Conservation (phyloP, 495 filamentous ascomycete species). For the Aspergillus indologenus region DNA sequence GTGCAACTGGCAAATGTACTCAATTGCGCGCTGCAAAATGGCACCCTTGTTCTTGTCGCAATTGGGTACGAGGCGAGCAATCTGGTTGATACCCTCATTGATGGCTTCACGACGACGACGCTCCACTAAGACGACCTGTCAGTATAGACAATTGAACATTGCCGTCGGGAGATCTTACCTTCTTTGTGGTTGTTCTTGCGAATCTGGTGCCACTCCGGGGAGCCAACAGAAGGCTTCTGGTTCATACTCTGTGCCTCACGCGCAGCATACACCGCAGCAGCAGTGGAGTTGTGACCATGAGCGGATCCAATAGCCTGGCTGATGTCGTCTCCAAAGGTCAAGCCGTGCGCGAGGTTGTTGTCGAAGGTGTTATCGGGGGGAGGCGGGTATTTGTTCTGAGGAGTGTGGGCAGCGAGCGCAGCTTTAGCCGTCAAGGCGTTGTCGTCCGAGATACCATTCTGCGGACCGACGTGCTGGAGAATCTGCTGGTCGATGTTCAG, state of each 20-base stretch:
- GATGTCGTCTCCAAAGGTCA: slow-evolving; percentile 48
- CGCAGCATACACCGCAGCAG: slow-evolving; percentile 47
- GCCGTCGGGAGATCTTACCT: slow-evolving; percentile 54
- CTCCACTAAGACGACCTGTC: slow-evolving; percentile 64
- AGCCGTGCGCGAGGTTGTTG: slow-evolving; percentile 38
- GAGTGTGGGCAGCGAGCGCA: slow-evolving; percentile 43
- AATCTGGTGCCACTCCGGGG: slow-evolving; percentile 97
- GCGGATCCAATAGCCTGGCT: slow-evolving; percentile 36
- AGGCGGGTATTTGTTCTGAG: slow-evolving; percentile 45
- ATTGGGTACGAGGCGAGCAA: slow-evolving; percentile 94
- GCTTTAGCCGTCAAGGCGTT: slow-evolving; percentile 48
- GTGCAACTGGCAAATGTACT: slow-evolving; percentile 91
- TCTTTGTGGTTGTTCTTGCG: slow-evolving; percentile 99
- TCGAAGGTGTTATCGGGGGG: slow-evolving; percentile 44
- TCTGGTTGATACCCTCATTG: slow-evolving; percentile 98
- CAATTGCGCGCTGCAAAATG: slow-evolving; percentile 88
- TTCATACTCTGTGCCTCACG: slow-evolving; percentile 47
- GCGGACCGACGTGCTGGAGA: slow-evolving; percentile 46
- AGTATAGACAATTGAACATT: neutral
- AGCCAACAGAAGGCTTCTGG: slow-evolving; percentile 84
- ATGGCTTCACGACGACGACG: slow-evolving; percentile 96
- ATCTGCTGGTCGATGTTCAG: slow-evolving; percentile 50
- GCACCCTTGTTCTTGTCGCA: slow-evolving; percentile 99
- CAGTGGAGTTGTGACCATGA: slow-evolving; percentile 45
- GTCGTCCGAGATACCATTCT: slow-evolving; percentile 48